A percentile compares a stretch with the other conserved stretches of the same genome.
phyloP scores from a whole-genome alignment of 2,329 filamentous ascomycete species.

The Calonectria ilicicola region DNA sequence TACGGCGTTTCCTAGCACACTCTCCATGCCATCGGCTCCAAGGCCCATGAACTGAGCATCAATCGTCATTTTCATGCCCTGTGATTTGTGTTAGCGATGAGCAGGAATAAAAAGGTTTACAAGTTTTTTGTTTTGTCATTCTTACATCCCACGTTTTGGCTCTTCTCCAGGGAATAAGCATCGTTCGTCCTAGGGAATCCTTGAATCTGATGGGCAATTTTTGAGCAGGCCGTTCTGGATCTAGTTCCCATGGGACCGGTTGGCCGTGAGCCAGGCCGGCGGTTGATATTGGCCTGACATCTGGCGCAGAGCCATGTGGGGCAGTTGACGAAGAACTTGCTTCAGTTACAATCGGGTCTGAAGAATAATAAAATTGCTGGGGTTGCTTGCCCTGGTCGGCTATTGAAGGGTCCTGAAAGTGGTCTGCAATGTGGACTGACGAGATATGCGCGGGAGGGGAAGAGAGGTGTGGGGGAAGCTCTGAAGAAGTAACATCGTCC shows the following conservation, averaged over 20 bases:
- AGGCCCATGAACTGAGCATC: slow-evolving; percentile 18
- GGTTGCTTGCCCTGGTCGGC: slow-evolving; percentile 13
- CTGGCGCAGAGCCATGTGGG: not conserved
- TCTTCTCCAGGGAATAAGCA: slow-evolving; percentile 27
- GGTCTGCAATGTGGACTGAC: not conserved
- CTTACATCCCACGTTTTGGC: slow-evolving; percentile 32
- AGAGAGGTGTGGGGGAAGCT: not conserved
- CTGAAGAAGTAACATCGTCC: not conserved
- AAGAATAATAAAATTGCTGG: not conserved
- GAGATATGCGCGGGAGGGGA: not conserved
- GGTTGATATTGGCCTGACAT: not conserved
- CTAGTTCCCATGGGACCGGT: slow-evolving; percentile 28
- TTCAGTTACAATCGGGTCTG: not conserved
- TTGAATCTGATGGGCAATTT: slow-evolving; percentile 24
- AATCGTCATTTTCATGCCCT: slow-evolving; percentile 33
- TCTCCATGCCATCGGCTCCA: slow-evolving; percentile 13
- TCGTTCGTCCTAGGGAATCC: slow-evolving; percentile 19
- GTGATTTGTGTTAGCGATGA: not conserved
- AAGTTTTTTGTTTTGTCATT: not conserved
- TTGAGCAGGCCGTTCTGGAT: slow-evolving; percentile 26
- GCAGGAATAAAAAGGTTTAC: not conserved
- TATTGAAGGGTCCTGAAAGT: not conserved
- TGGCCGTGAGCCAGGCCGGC: slow-evolving; percentile 15
- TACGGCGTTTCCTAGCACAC: not conserved
- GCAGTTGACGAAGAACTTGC: slow-evolving; percentile 12